Evolutionary conservation across 495 filamentous ascomycete species (phyloP), one percentile per base, ranked within the genome.

Genomic region (Polyplosphaeria fusca): DNA sequence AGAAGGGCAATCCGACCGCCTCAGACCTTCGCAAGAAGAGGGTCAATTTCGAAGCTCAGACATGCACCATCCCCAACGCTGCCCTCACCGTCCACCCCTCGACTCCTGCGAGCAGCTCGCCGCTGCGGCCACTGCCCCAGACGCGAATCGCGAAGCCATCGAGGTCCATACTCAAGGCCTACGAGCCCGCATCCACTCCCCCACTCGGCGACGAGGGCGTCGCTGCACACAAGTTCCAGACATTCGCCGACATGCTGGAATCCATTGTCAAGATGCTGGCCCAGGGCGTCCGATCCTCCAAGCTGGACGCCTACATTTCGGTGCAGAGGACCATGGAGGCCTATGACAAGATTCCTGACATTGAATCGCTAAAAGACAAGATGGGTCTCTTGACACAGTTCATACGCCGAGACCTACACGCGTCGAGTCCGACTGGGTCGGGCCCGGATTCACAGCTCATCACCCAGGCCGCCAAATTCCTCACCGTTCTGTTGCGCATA

Each of bases 141-240:
- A 84, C 86, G 24, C 82, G 78, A 64, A 78, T 84, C 46, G 76
- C 75, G 28, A 89, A 85, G 65, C 82, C 87, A 12, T 63, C 82
- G 22, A 95, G 92, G 65, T 92, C 91, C 1, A 96, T 98, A 51
- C 79, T 98, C 43, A 98, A 97, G 70, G 67, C 77, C 18, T 75
- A 70, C 24, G 60, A 78, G 73, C 56, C 78, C 73, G 16, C 43
- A 41, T 47, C 1, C 67, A 72, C 54, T 68, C 76, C 61, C 68
- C 75, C 58, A 69, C 72, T 70, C 69, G 37, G 61, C 42, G 57
- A 48, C 58, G 58, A 52, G 20, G 51, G 55, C 49, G 72, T 71
- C 58, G 66, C 73, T 49, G 60, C 64, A 24, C 62, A 72, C 63
- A 58, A 70, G 58, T 58, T 70, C 61, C 25, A 74, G 65, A 69